Base-by-base conservation (phyloP, 768 basidiomycete species). In the Tricholoma sp. region DNA sequence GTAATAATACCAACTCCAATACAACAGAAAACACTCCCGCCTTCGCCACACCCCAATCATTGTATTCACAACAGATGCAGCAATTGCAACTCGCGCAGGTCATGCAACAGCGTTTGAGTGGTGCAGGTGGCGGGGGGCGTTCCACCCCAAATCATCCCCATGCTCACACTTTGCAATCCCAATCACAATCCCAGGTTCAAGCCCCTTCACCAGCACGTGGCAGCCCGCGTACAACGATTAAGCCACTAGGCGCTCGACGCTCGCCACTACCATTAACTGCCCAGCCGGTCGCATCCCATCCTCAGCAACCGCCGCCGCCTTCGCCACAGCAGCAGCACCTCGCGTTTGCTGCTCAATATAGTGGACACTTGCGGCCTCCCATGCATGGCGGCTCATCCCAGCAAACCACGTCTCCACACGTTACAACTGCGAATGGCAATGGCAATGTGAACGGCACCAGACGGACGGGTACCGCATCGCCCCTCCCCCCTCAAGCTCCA, bases 161-260 rank as follows among this genome's bases (percentile, higher is more conserved):
- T 48, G n/a, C 28, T n/a, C 47, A 49, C 24, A 17, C 31, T 15
- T 44, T 61, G n/a, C 59, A 59, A 32, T 52, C 58, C 2, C 61
- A 61, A 39, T 33, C 18, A 18, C 56, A 57, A 39, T 18, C 20
- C 7, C 54, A 36, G 24, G 34, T 17, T 34, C 55, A 34, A 34
- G 49, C 51, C 13, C 45, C 52, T 10, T 50, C 61, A 7, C 49
- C 63, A 8, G 41, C 69, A 24, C 70, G 75, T 10, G 68, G 58
- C 42, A 78, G 76, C 53, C 78, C 78, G 0, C 61, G 72, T 58
- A 66, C 71, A 10, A 55, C 65, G 29, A 71, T 68, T 28, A 74
- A 72, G 52, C 62, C 65, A 31, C 29, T 31, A 12, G 56, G 71
- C 13, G 65, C 67, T 12, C 64, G 70, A 29, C 65, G 57, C 41